Conservation (phyloP, 2,329 filamentous ascomycete genomes). For the Fusarium begoniae region DNA sequence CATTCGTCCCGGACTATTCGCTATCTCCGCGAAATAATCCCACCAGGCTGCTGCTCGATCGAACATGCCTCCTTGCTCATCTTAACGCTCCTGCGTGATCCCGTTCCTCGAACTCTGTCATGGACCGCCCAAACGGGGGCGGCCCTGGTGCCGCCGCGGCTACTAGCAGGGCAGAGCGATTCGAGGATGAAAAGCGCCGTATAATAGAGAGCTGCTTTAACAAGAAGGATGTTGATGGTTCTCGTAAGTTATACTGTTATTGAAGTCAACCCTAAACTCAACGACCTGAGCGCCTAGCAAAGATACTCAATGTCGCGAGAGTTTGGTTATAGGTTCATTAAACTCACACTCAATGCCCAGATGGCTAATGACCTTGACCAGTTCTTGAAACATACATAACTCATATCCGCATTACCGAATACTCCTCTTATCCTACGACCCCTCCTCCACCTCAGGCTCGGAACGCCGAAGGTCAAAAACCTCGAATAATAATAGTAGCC, state of each 20-base stretch:
- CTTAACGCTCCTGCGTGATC: constrained; percentile 40
- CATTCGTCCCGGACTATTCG: background rate
- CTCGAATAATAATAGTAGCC: constrained; percentile 89
- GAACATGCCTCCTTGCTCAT: constrained; percentile 44
- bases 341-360: background rate
- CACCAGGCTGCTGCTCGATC: constrained; percentile 12
- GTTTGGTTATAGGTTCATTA: background rate
- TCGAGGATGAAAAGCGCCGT: constrained; percentile 95
- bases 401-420: constrained; percentile 91
- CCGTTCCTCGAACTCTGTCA: constrained; percentile 37
- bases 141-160: constrained; percentile 48
- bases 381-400: constrained; percentile 92
- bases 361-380: constrained; percentile 28
- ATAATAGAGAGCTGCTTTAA: constrained; percentile 95
- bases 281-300: background rate
- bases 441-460: constrained; percentile 84
- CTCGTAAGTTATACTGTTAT: constrained; percentile 67
- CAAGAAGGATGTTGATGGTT: constrained; percentile 88
- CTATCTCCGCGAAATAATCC: background rate
- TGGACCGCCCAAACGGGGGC: constrained; percentile 53
- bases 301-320: background rate
- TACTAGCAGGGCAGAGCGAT: constrained; percentile 74
- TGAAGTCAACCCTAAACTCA: constrained; percentile 14
- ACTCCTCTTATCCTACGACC: constrained; percentile 80
- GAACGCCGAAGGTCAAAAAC: constrained; percentile 79